These are phyloP conservation scores for Stephania yunnanensis DNA, from an alignment of 164 flowering plant species.

Conservation along the genomic window DNA sequence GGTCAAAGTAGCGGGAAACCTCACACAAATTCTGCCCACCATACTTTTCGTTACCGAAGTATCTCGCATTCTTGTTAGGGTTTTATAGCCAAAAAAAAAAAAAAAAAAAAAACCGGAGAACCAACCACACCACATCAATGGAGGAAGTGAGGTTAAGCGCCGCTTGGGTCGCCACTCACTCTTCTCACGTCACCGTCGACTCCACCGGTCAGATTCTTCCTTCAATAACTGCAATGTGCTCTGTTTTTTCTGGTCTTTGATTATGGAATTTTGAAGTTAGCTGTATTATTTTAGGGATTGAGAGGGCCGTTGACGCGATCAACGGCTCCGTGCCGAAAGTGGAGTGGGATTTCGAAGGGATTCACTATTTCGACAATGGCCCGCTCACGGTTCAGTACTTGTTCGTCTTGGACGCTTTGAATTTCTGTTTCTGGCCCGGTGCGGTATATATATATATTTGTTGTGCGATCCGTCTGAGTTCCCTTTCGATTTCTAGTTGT, in stretches of 20 bases:
- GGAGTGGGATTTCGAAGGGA: conserved; percentile 94
- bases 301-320: conserved; percentile 52
- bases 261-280: neutral
- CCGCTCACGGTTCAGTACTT: conserved; percentile 92
- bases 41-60: neutral
- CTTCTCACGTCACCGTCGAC: conserved; percentile 13
- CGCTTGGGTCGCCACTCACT: conserved; percentile 13
- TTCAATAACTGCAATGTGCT: neutral
- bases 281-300: conserved; percentile 48
- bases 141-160: conserved; percentile 16
- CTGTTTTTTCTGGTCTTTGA: neutral
- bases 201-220: conserved; percentile 7
- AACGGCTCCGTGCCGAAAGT: conserved; percentile 69
- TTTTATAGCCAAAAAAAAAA: neutral
- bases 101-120: neutral
- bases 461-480: neutral
- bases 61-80: neutral
- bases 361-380: conserved; percentile 87
- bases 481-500: neutral
- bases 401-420: conserved; percentile 79
- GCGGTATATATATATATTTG: neutral
- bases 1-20: neutral
- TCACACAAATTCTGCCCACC: too few species aligned
- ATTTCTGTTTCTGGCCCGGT: conserved; percentile 99
- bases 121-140: neutral